Conservation (phyloP, 2,329 filamentous ascomycete genomes). For the Neopestalotiopsis clavispora region DNA sequence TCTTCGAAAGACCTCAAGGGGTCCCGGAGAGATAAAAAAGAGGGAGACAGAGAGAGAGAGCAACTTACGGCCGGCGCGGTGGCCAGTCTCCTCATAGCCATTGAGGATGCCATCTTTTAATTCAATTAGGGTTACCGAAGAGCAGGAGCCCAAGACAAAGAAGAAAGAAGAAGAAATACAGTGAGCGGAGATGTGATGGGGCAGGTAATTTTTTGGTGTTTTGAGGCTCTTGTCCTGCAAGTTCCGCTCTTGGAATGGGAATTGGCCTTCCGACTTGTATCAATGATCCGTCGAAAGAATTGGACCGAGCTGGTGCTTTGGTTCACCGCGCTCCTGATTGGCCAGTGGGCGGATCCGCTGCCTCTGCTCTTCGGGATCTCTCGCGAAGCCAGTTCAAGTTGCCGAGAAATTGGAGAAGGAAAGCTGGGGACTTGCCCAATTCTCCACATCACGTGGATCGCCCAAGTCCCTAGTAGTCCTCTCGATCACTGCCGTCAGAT, state of each 20-base stretch:
- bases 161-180: conserved; percentile 18
- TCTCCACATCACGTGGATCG: conserved; percentile 13
- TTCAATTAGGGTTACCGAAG: conserved; percentile 1
- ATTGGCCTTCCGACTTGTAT: conserved; percentile 7
- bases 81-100: conserved; percentile 67
- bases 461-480: background rate
- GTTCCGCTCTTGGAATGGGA: conserved; percentile 24
- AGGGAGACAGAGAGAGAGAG: conserved; percentile 5
- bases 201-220: conserved; percentile 13
- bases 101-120: conserved; percentile 62
- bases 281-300: conserved; percentile 19
- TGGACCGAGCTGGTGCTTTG: conserved; percentile 14
- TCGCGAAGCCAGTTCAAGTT: conserved; percentile 8
- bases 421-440: conserved; percentile 1
- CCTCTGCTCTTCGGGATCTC: conserved; percentile 9
- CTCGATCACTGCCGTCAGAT: background rate
- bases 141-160: conserved; percentile 14
- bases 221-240: conserved; percentile 38
- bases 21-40: background rate
- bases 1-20: conserved; percentile 24
- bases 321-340: background rate
- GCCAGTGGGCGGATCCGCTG: background rate
- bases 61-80: conserved; percentile 61
- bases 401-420: conserved; percentile 13
- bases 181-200: conserved; percentile 12